Base-by-base conservation (phyloP, 768 basidiomycete species). In the Pleurotus cornucopiae region DNA sequence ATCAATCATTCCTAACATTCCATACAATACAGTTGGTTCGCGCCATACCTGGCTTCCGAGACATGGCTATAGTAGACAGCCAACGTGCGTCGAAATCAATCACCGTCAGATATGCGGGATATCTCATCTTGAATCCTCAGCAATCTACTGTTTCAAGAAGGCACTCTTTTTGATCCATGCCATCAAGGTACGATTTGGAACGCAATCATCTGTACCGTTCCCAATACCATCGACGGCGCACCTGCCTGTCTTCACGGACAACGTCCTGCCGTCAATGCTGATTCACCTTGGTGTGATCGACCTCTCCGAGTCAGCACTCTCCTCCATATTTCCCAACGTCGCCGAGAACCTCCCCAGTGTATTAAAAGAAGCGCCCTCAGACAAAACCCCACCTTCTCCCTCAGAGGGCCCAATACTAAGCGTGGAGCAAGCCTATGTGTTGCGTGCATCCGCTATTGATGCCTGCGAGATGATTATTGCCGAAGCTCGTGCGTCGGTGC, bases 71-170 rank as follows among this genome's bases (percentile, higher is more conserved):
- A 4, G 82, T 94, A 7, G 69, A 89, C 43, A 83, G 77, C 30
- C 75, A 79, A 68, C 79, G 90, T 90, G 63, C 59, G 82, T 73
- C 5, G 43, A 59, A 55, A 45, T 48, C 30, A 34, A n/a, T 26
- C 37, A 48, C 26, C 44, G 14, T 49, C 21, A 47, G 38, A 14
- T 5, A 4, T n/a, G 23, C 47, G 44, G 57, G 53, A 37, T n/a
- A 26, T 53, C 57, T 49, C 34, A 56, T 57, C 18, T 41, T 38
- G 46, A 7, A 37, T 26, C 26, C 45, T 26, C 46, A 92, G 90
- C 82, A n/a, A 76, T 93, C 20, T 94, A 91, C 70, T 83, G 90
- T 65, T 91, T 93, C 79, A 94, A 93, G 70, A 96, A 94, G 65
- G 91, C 89, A 2, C 73, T 96, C 30, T 91, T 92, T 69, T 79